Evolutionary conservation across 768 basidiomycete species (phyloP).

Genomic region (Cystobasidium tubakii): DNA sequence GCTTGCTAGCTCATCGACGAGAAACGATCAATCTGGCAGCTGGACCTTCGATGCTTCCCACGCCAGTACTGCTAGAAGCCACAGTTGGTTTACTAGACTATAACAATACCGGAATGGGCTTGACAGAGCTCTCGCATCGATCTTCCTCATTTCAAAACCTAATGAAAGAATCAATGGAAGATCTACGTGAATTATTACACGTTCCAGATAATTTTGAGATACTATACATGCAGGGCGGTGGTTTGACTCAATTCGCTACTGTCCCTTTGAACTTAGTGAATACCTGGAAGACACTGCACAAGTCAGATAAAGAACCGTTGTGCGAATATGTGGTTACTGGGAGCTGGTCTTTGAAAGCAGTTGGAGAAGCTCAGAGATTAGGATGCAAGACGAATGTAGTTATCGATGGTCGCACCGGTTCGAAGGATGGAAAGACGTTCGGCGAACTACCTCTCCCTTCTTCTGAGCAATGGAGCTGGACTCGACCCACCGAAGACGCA

Average conservation of each 20-base stretch:
- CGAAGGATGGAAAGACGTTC: constrained; percentile 57
- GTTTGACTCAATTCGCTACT: constrained; percentile 82
- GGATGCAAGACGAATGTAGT: constrained; percentile 62
- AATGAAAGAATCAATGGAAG: constrained; percentile 59
- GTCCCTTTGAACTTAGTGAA: constrained; percentile 87
- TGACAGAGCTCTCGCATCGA: constrained; percentile 93
- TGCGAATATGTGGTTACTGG: constrained; percentile 74
- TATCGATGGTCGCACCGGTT: constrained; percentile 61
- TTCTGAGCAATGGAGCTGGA: constrained; percentile 57
- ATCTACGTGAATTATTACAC: constrained; percentile 68
- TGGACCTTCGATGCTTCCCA: constrained; percentile 86
- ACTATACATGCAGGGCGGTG: constrained; percentile 92
- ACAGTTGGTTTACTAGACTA: constrained; percentile 83
- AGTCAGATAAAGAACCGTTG: constrained; percentile 51
- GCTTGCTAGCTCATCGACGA: constrained; percentile 21
- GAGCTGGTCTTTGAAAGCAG: constrained; percentile 81
- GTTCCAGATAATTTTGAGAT: constrained; percentile 78
- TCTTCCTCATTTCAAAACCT: constrained; percentile 77
- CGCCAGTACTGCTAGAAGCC: constrained; percentile 76
- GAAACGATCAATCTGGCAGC: constrained; percentile 77
- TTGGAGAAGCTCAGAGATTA: constrained; percentile 72
- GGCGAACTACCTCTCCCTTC: constrained; percentile 66
- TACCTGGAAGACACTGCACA: constrained; percentile 69
- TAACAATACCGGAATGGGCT: constrained; percentile 80
- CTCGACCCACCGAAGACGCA: constrained; percentile 6